Evolutionary conservation across 139 green algal genomes (phyloP).

Genomic region (Penium margaritaceum): DNA sequence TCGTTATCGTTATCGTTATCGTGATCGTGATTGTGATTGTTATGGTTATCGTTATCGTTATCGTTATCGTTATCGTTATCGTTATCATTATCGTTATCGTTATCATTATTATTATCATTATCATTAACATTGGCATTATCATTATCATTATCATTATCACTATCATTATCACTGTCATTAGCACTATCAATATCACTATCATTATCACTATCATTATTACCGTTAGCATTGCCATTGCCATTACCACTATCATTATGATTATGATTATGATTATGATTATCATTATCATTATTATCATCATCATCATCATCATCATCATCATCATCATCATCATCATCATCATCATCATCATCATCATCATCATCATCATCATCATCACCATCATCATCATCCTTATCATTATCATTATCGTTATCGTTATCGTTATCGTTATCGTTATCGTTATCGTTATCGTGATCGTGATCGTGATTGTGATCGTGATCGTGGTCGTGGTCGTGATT

Average conservation of each 20-base stretch:
- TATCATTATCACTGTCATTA: background rate
- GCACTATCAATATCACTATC: background rate
- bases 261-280: background rate
- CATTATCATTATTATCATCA: background rate
- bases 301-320: background rate
- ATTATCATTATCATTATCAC: background rate
- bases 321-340: background rate
- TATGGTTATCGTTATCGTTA: background rate
- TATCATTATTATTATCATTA: background rate
- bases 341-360: background rate
- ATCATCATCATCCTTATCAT: background rate
- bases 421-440: background rate
- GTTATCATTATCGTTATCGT: background rate
- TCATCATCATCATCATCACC: background rate
- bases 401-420: background rate
- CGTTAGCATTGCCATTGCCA: background rate
- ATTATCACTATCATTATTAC: background rate
- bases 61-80: background rate
- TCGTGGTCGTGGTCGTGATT: background rate
- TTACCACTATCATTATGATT: background rate
- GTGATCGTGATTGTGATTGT: background rate
- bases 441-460: background rate
- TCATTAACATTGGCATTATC: background rate
- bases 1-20: background rate
- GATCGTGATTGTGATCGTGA: background rate